Base-by-base conservation (phyloP, 495 filamentous ascomycete genomes). In the Penicillium macrosclerotiorum region DNA sequence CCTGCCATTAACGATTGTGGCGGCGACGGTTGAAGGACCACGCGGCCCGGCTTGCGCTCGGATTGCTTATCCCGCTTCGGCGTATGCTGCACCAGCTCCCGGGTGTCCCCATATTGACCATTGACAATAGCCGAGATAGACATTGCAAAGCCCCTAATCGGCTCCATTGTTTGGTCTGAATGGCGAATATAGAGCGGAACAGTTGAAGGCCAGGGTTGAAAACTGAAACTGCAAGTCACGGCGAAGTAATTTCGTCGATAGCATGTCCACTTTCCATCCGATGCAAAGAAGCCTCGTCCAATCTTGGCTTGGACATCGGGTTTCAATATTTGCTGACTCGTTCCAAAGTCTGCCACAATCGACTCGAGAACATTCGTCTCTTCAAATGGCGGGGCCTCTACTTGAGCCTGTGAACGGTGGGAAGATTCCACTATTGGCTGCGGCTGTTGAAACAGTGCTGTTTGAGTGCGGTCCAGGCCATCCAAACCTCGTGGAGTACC, bases 161-260 rank as follows among this genome's bases (percentile, higher is more conserved):
- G 71, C 40, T 79, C 83, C 6, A 77, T 74, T 14, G 79, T 74
- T 32, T 77, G 77, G 34, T 78, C 76, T 1, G 58, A 38, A 24
- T 61, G 37, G 33, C 50, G 33, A 59, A 69, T 49, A 60, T 71
- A 63, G 11, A 85, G 59, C 51, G 66, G 79, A 8, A 81, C 58
- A 1, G 64, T 71, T 1, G 64, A 64, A 51, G 48, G 83, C 55
- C 51, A 68, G 5, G 71, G 72, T 18, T 78, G 65, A 3, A 97
- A 69, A 4, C 79, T 78, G 66, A 86, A 96, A 1, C 83, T 87
- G 65, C 90, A 95, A 20, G 84, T 79, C 36, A 95, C 86, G 1
- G 89, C 85, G 62, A 97, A 95, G 65, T 97, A 97, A 65, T 97
- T 97, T 29, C 92, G 77, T 37, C 92, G 77, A 59, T 97, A 97